Evolutionary conservation across 2,329 filamentous ascomycete species (phyloP).

Genomic region (Ceratocystis colombiana): DNA sequence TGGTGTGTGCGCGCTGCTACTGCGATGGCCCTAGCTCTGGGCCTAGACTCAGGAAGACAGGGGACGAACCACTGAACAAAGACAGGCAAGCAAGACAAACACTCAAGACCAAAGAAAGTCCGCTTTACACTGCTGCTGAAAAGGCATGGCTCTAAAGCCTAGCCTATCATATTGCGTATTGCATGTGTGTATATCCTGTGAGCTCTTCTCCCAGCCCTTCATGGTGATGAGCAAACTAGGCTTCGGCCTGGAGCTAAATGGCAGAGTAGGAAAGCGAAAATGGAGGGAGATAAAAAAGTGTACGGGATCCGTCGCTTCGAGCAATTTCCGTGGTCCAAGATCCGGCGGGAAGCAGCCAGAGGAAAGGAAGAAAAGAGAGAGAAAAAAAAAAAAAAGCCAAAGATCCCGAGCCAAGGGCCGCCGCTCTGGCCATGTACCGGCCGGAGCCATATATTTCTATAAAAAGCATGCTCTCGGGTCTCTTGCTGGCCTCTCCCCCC

Average conservation of each 20-base stretch:
- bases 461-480: constrained; percentile 6
- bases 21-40: background rate
- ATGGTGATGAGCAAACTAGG: background rate
- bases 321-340: background rate
- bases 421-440: background rate
- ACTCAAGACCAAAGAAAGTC: background rate
- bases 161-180: background rate
- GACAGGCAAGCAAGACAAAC: background rate
- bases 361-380: background rate
- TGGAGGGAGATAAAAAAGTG: too few relatives aligned
- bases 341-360: background rate
- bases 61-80: constrained; percentile 5
- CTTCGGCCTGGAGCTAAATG: background rate
- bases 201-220: background rate
- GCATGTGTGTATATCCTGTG: too few relatives aligned
- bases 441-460: constrained; percentile 1
- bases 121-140: background rate
- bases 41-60: background rate
- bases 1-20: background rate
- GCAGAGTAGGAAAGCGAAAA: too few relatives aligned
- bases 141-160: too few relatives aligned
- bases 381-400: background rate
- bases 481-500: background rate
- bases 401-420: background rate
- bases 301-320: background rate